Base-by-base conservation (phyloP, 1,284 basidiomycete genomes). In the Agroathelia rolfsii region DNA sequence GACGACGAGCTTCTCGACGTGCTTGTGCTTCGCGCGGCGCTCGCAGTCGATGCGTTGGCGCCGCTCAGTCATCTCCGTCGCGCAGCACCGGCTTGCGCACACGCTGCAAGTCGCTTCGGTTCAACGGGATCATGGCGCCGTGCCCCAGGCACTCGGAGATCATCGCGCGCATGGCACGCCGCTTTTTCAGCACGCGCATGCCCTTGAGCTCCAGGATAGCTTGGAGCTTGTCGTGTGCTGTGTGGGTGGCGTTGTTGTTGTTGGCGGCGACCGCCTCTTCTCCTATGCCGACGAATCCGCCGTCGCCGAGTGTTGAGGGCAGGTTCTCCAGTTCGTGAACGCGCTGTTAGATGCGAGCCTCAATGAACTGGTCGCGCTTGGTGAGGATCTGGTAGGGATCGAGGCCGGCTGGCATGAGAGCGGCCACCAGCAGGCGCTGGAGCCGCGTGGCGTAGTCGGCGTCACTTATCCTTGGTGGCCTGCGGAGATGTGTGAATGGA, bases 201-300 rank as follows among this genome's bases (percentile, higher is more conserved):
- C 79, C 75, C 53, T 96, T 95, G 52, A 97, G 78, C 61, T 98
- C 94, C 46, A 98, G 96, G 35, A 94, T 63, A 0, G 90, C 89
- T 34, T 82, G 79, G 12, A 97, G 66, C 53, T 94, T 93, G 35
- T 82, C 84, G 40, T 82, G 76, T 1, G 72, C 64, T 15, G 62
- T 68, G n/a, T 66, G 52, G 24, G 64, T 66, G 5, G 76, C 64
- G n/a, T n/a, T n/a, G n/a, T n/a, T n/a, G n/a, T n/a, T n/a, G 12
- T 59, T 52, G 16, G 42, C 43, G 28, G 59, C 55, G 24, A 50
- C 39, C 14, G 45, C 49, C 17, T 72, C 69, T 25, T 72, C 62
- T 8, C 76, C 56, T 35, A 74, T 63, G 32, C 68, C 64, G 33
- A 69, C 81, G 46, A 77, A 71, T 14, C 69, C 66, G 10, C 80